A percentile compares a stretch with the other conserved stretches of the same genome.
These are phyloP conservation scores for Macadamia tetraphylla DNA, from an alignment of 164 flowering plant species.

Conservation along the genomic window DNA sequence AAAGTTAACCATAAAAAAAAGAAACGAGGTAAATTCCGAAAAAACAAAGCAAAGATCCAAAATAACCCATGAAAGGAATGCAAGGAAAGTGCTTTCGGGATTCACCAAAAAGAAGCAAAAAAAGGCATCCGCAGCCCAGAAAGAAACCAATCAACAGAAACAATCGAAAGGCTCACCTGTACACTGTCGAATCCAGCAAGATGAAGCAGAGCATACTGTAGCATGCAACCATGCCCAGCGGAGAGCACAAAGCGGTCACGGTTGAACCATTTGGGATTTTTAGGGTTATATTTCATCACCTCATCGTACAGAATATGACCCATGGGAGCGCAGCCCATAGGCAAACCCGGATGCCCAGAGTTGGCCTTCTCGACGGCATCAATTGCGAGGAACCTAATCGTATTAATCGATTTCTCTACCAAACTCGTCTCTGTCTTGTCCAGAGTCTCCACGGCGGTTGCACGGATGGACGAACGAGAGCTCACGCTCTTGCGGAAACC, in stretches of 20 bases:
- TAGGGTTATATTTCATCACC: conserved; percentile 90
- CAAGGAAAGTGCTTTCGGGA: too few species aligned
- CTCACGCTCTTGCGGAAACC: conserved; percentile 9
- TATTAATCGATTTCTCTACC: conserved; percentile 78
- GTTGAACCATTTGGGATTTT: conserved; percentile 96
- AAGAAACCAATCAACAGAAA: not conserved
- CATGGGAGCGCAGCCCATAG: conserved; percentile 99
- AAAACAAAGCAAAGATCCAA: not conserved
- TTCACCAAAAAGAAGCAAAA: too few species aligned
- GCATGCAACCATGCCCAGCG: conserved; percentile 98
- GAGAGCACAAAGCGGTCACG: conserved; percentile 92
- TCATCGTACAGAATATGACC: conserved; percentile 90
- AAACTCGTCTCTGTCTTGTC: conserved; percentile 47
- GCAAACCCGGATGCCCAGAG: conserved; percentile 96
- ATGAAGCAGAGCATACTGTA: conserved; percentile 93
- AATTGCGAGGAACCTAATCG: conserved; percentile 84
- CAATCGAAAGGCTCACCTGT: conserved; percentile 31
- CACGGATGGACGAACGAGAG: conserved; percentile 21
- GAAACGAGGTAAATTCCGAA: not conserved
- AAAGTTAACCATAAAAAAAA: too few species aligned
- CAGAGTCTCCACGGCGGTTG: conserved; percentile 59
- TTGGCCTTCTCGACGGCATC: conserved; percentile 99
- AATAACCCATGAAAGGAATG: too few species aligned
- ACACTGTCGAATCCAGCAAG: conserved; percentile 95
- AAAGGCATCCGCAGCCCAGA: not conserved